These are phyloP conservation scores for Eucalyptus marginata DNA, from an alignment of 345 rosid species.

Conservation along the genomic window DNA sequence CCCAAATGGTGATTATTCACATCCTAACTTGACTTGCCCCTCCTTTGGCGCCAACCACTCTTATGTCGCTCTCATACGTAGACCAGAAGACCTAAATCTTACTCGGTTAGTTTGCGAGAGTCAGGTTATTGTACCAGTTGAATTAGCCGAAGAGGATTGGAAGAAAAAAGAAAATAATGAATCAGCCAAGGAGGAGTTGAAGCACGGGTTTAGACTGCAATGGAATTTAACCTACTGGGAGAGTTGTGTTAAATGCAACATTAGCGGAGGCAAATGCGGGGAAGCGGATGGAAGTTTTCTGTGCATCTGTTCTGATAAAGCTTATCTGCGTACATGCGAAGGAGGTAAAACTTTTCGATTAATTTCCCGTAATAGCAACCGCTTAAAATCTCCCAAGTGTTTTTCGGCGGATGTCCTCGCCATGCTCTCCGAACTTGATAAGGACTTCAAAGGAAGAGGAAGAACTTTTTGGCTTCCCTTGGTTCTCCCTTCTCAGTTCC, in stretches of 20 bases:
- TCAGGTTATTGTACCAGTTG: neutral
- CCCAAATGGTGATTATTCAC: neutral
- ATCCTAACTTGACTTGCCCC: neutral
- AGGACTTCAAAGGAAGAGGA: neutral
- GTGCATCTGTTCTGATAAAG: neutral
- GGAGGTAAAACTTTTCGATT: neutral
- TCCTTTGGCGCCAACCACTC: fast-evolving
- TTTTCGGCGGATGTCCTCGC: neutral
- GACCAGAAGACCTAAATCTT: fast-evolving
- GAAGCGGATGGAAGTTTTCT: fast-evolving
- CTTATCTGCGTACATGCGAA: neutral
- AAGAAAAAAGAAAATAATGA: fast-evolving
- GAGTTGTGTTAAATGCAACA: neutral
- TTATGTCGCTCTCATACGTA: fast-evolving
- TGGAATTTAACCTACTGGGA: neutral
- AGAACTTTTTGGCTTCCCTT: neutral
- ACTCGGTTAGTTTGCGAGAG: fast-evolving
- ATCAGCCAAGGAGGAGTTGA: fast-evolving
- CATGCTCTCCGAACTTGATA: neutral
- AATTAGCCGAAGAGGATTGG: fast-evolving
- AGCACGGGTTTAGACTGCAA: neutral
- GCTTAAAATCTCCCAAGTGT: neutral
- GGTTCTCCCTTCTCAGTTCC: neutral
- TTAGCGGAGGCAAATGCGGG: neutral
- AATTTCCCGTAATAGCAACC: neutral